Conservation (phyloP, 2,329 filamentous ascomycete genomes). For the Epichloe uncinata region DNA sequence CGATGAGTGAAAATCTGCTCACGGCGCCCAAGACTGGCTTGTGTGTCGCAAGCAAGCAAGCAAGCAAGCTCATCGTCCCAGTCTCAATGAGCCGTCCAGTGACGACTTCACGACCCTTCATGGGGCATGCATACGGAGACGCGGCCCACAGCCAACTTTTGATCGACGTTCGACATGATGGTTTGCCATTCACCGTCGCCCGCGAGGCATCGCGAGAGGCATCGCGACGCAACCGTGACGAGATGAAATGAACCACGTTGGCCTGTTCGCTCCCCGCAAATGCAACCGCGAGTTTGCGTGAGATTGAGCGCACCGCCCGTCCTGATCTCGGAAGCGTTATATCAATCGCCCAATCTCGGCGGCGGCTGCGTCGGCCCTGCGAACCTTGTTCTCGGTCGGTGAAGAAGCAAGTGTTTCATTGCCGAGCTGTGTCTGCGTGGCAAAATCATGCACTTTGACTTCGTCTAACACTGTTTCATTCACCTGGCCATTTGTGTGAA, state of each 20-base stretch:
- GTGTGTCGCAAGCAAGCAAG: background rate
- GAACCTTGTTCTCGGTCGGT: background rate
- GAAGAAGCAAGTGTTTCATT: background rate
- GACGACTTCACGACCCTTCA: constrained; percentile 1
- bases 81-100: background rate
- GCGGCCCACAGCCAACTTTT: background rate
- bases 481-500: background rate
- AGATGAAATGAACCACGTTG: too few species aligned
- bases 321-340: too few species aligned
- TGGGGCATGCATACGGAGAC: background rate
- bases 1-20: background rate
- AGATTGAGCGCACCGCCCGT: background rate
- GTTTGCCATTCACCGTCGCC: background rate
- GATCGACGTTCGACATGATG: background rate
- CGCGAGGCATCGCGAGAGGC: background rate
- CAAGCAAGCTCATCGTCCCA: background rate
- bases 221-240: too few species aligned
- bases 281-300: background rate
- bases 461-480: background rate
- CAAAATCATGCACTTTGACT: background rate
- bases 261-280: background rate
- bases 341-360: background rate
- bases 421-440: background rate
- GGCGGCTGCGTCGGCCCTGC: background rate
- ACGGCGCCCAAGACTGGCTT: background rate